Conservation (phyloP, 2,329 filamentous ascomycete genomes). For the Magnaporthiopsis incrustans region DNA sequence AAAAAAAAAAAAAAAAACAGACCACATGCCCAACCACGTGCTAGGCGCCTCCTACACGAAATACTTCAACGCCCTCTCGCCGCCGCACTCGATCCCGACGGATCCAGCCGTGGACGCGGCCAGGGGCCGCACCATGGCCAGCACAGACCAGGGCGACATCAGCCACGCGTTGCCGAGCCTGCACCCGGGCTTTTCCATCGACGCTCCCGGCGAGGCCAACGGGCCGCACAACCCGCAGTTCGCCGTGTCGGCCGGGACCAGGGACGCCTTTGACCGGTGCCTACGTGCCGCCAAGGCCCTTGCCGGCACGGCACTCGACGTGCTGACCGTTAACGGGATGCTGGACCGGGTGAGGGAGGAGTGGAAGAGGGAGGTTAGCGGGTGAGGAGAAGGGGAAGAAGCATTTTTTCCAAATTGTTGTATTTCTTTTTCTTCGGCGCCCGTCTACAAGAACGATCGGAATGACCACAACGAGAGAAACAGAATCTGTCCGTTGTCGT, state of each 20-base stretch:
- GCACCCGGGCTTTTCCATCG: slow-evolving; percentile 42
- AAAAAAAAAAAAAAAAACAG: slow-evolving; percentile 25
- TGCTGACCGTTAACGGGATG: slow-evolving; percentile 32
- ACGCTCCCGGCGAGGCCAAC: slow-evolving; percentile 31
- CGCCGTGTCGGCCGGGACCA: slow-evolving; percentile 39
- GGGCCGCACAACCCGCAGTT: slow-evolving; percentile 48
- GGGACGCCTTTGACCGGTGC: slow-evolving; percentile 35
- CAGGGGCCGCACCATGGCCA: slow-evolving; percentile 32
- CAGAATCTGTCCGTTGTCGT: background rate
- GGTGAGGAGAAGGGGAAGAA: too few relatives aligned
- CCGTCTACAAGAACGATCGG: background rate
- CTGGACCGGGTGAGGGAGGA: slow-evolving; percentile 32
- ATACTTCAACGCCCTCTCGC: slow-evolving; percentile 33
- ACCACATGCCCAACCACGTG: slow-evolving; percentile 46
- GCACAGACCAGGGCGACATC: slow-evolving; percentile 52
- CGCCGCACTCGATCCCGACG: slow-evolving; percentile 5
- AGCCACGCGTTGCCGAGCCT: slow-evolving; percentile 50
- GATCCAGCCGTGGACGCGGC: slow-evolving; percentile 14
- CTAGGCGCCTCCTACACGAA: slow-evolving; percentile 36
- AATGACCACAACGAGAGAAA: background rate
- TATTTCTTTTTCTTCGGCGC: background rate
- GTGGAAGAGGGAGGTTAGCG: slow-evolving; percentile 24
- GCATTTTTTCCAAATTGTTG: background rate
- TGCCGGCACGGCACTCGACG: slow-evolving; percentile 38
- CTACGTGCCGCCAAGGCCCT: slow-evolving; percentile 39